Evolutionary conservation across 2,329 filamentous ascomycete genomes (phyloP).

Genomic region (Colletotrichum australisinense): DNA sequence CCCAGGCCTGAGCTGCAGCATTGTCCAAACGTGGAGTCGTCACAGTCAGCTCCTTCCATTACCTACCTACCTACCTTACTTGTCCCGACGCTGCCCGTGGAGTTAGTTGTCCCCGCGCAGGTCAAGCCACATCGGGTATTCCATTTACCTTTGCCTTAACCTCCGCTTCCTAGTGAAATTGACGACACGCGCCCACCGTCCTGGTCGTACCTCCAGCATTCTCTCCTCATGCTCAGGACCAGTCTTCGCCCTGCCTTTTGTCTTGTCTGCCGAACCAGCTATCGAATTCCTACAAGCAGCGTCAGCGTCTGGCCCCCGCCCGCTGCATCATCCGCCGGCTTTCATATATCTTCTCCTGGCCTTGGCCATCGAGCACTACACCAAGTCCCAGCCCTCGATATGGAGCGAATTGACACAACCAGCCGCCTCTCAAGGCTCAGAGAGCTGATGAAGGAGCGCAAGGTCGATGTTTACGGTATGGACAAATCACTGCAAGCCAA

Average conservation of each 20-base stretch:
- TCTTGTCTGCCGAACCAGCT: not conserved
- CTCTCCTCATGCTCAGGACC: slow-evolving; percentile 12
- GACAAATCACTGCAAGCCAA: not conserved
- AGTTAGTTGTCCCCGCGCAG: slow-evolving; percentile 1
- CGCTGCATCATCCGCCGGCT: not conserved
- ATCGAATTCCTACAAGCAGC: not conserved
- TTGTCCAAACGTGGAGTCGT: not conserved
- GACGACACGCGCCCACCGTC: not conserved
- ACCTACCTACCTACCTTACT: not conserved
- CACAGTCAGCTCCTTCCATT: not conserved
- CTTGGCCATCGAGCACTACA: slow-evolving; percentile 5
- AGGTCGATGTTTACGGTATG: slow-evolving; percentile 92
- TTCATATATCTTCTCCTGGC: not conserved
- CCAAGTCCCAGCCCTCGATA: slow-evolving; percentile 51
- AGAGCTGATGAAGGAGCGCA: slow-evolving; percentile 86
- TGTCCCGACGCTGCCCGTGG: not conserved
- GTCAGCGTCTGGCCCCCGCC: not conserved
- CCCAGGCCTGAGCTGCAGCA: not conserved
- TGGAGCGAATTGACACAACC: slow-evolving; percentile 84
- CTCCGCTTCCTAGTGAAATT: not conserved
- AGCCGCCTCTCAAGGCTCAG: slow-evolving; percentile 81
- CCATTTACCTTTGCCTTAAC: not conserved
- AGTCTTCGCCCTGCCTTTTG: slow-evolving; percentile 1
- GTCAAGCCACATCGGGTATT: not conserved
- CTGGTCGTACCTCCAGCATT: not conserved